Percentiles rank a stretch among this genome's conserved stretches.
Evolutionary conservation across 139 green algal genomes (phyloP).

Genomic region (Haematococcus sp.): DNA sequence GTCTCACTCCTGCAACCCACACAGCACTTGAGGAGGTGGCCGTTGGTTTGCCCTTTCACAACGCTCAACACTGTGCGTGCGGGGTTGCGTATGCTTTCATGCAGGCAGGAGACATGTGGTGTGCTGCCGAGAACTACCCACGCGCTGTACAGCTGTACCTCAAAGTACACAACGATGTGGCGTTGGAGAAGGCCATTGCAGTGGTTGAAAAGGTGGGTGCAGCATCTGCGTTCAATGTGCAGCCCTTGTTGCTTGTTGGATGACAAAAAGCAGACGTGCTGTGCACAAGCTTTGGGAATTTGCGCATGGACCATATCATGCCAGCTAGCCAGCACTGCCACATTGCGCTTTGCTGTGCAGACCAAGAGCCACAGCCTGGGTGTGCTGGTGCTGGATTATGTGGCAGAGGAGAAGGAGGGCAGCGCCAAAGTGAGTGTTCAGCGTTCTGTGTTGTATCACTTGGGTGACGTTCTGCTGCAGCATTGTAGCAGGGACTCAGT

Average conservation of each 20-base stretch:
- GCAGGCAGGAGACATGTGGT: conserved; percentile 60
- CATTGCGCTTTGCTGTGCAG: neutral
- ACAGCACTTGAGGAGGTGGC: too few species aligned
- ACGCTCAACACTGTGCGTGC: too few species aligned
- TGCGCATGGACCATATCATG: too few species aligned
- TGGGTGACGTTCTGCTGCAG: neutral
- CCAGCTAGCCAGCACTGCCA: too few species aligned
- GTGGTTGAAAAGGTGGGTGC: conserved; percentile 52
- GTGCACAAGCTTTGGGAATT: neutral
- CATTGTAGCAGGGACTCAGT: neutral
- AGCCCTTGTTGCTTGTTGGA: too few species aligned
- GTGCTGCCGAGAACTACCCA: conserved; percentile 42
- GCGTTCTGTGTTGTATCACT: conserved; percentile 9
- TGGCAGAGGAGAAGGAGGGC: conserved; percentile 53
- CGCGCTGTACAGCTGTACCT: conserved; percentile 60
- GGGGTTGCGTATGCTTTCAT: too few species aligned
- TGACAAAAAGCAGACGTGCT: too few species aligned
- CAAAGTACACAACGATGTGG: conserved; percentile 45
- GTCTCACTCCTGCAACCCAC: too few species aligned
- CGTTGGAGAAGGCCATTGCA: conserved; percentile 63
- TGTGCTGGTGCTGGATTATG: conserved; percentile 49
- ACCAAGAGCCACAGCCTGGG: conserved; percentile 46
- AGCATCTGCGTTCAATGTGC: too few species aligned
- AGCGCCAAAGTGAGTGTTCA: conserved; percentile 29
- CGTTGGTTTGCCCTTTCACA: too few species aligned